phyloP scores from a whole-genome alignment of 768 basidiomycete species.

The Auriscalpium vulgare region DNA sequence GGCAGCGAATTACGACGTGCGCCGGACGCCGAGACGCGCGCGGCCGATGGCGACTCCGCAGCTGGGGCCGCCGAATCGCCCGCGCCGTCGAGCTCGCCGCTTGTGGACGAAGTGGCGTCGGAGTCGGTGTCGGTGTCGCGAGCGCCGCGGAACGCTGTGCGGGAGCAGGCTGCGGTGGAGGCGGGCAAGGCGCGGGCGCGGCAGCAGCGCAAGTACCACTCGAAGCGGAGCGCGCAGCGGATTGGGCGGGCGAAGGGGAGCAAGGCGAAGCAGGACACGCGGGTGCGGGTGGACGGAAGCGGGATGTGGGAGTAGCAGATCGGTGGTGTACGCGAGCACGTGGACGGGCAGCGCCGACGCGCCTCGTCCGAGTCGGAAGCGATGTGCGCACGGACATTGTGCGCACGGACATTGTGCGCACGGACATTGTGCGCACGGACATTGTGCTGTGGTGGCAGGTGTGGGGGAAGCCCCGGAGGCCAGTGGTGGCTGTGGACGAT shows the following conservation, averaged over 20 bases:
- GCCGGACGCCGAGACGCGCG: not conserved
- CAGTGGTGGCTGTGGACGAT: too few relatives aligned
- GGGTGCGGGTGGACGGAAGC: constrained; percentile 51
- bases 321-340: too few relatives aligned
- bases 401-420: too few relatives aligned
- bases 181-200: constrained; percentile 49
- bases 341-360: too few relatives aligned
- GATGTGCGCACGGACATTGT: too few relatives aligned
- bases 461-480: too few relatives aligned
- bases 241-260: constrained; percentile 66
- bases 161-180: constrained; percentile 54
- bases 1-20: not conserved
- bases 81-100: not conserved
- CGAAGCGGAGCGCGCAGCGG: constrained; percentile 55
- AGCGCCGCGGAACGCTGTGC: constrained; percentile 30
- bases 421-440: too few relatives aligned
- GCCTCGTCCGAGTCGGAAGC: too few relatives aligned
- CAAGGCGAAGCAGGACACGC: constrained; percentile 75
- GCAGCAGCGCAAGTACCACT: constrained; percentile 71
- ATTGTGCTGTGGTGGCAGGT: too few relatives aligned
- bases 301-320: constrained; percentile 46
- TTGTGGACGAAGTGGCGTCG: not conserved
- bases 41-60: not conserved
- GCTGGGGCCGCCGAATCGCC: not conserved
- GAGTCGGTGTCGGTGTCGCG: constrained; percentile 6